A percentile compares a stretch with the other conserved stretches of the same genome.
These are phyloP conservation scores for Colletotrichum lupini DNA, from an alignment of 2,329 filamentous ascomycete species.

Conservation along the genomic window DNA sequence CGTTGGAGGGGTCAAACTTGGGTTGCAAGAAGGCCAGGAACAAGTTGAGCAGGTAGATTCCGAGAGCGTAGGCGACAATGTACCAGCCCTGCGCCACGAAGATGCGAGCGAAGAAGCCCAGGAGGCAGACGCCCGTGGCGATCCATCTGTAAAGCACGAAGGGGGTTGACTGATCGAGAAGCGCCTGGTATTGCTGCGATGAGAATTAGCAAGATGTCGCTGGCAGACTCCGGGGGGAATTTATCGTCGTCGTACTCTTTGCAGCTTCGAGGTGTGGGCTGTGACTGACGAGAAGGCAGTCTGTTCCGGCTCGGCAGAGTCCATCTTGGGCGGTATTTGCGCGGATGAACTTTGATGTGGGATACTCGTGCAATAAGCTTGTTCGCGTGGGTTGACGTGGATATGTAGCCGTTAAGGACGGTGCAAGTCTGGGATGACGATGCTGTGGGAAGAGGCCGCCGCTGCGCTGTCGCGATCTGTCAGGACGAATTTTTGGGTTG, in stretches of 20 bases:
- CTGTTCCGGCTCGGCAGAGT: conserved; percentile 86
- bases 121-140: conserved; percentile 79
- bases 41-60: conserved; percentile 98
- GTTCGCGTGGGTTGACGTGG: background rate
- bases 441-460: conserved; percentile 17
- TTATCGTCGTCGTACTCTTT: conserved; percentile 66
- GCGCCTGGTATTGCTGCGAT: conserved; percentile 87
- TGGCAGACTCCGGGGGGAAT: background rate
- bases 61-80: conserved; percentile 97
- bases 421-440: background rate
- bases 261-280: conserved; percentile 81
- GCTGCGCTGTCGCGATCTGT: conserved; percentile 31
- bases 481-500: conserved; percentile 33
- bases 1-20: conserved; percentile 98
- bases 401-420: background rate
- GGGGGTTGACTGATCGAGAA: conserved; percentile 93
- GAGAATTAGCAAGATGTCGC: conserved; percentile 36
- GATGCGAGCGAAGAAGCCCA: conserved; percentile 90
- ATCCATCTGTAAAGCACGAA: conserved; percentile 91
- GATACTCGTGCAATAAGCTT: background rate
- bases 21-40: conserved; percentile 98
- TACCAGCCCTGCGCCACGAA: conserved; percentile 97
- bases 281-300: conserved; percentile 93
- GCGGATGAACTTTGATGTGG: background rate
- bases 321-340: conserved; percentile 66